These are phyloP conservation scores for Barnettozyma populi DNA, from an alignment of 805 yeast species.

Conservation along the genomic window DNA sequence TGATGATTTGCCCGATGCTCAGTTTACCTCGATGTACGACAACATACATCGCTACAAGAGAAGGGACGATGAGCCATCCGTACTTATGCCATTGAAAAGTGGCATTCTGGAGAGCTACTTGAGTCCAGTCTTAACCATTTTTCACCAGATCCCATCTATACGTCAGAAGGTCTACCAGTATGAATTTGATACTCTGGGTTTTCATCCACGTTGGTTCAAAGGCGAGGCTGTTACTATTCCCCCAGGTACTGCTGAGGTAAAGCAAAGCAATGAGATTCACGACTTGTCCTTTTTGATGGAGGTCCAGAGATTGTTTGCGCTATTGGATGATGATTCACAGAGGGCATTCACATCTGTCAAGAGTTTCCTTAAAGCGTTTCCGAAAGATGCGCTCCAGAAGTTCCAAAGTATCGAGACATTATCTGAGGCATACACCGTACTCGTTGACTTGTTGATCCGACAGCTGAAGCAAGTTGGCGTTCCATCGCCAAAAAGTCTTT, in stretches of 20 bases:
- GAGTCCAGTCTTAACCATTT: conserved; percentile 36
- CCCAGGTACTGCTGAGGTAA: conserved; percentile 2
- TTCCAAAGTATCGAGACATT: conserved; percentile 14
- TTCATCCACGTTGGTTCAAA: conserved; percentile 36
- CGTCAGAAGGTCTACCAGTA: conserved; percentile 28
- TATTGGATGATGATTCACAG: conserved; percentile 30
- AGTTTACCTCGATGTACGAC: conserved; percentile 24
- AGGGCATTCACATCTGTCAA: conserved; percentile 36
- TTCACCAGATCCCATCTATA: conserved; percentile 33
- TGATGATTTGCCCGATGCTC: background rate
- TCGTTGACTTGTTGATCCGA: conserved; percentile 9
- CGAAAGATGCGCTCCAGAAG: conserved; percentile 15
- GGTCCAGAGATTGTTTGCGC: conserved; percentile 34
- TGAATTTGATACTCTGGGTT: conserved; percentile 31
- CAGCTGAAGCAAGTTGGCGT: conserved; percentile 10
- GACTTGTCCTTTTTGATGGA: conserved; percentile 30
- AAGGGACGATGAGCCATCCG: conserved; percentile 23
- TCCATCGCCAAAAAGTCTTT: background rate
- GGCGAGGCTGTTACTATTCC: conserved; percentile 17
- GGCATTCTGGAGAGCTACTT: conserved; percentile 34
- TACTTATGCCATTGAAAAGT: conserved; percentile 31
- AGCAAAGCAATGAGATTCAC: conserved; percentile 22
- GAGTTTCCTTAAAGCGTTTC: conserved; percentile 28
- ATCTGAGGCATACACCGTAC: conserved; percentile 18
- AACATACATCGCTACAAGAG: conserved; percentile 28